Evolutionary conservation across 2,329 filamentous ascomycete species (phyloP).

Genomic region (Ophiostoma angusticollis): DNA sequence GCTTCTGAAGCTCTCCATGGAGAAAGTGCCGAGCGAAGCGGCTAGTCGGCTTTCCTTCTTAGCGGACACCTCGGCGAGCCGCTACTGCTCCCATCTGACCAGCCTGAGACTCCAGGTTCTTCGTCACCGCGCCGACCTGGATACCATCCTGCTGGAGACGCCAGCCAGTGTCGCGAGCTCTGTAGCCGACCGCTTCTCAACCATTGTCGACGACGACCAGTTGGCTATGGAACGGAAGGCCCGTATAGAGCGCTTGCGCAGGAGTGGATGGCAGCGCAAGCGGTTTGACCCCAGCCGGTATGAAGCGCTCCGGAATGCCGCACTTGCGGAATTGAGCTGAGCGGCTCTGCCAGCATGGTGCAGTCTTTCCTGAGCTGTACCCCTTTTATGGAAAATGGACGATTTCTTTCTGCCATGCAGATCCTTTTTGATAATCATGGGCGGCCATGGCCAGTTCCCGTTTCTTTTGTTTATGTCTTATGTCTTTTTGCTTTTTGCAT

Average conservation of each 20-base stretch:
- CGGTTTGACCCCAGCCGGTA: conserved; percentile 43
- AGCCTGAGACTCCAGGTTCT: conserved; percentile 35
- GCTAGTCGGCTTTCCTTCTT: conserved; percentile 20
- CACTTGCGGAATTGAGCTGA: conserved; percentile 35
- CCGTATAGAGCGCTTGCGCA: conserved; percentile 41
- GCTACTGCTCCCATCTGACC: conserved; percentile 35
- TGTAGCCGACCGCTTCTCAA: conserved; percentile 9
- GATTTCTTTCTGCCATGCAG: no score
- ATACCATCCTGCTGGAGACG: conserved; percentile 25
- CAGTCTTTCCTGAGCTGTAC: no score
- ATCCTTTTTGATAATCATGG: no score
- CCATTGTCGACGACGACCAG: conserved; percentile 22
- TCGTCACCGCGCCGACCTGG: conserved; percentile 34
- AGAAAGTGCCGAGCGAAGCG: no score
- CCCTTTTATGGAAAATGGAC: no score
- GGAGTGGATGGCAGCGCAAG: conserved; percentile 41
- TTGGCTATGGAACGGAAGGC: conserved; percentile 31
- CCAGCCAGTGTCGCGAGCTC: conserved; percentile 11
- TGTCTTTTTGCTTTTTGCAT: background rate
- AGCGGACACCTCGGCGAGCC: conserved; percentile 31
- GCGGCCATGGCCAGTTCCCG: no score
- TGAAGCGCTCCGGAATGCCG: conserved; percentile 37
- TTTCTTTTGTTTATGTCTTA: background rate
- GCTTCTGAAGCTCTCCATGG: no score
- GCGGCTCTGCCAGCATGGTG: no score